Evolutionary conservation across 495 filamentous ascomycete genomes (phyloP).

Genomic region (Aspergillus homomorphus): DNA sequence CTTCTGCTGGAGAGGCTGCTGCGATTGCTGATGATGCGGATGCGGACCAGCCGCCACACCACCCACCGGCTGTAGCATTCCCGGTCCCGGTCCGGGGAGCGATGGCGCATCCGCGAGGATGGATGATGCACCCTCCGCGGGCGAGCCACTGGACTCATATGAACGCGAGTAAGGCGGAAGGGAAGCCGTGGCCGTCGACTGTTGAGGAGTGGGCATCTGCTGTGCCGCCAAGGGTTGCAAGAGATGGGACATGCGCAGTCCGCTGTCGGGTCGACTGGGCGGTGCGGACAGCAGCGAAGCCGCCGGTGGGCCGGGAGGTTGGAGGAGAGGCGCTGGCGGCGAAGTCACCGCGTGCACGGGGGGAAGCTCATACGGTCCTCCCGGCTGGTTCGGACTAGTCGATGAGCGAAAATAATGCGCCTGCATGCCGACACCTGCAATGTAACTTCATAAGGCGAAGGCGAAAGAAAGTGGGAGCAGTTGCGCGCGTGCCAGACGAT

Average conservation of each 20-base stretch:
- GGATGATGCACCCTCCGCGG: slow-evolving; percentile 32
- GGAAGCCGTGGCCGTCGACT: slow-evolving; percentile 26
- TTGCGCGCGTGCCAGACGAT: not conserved
- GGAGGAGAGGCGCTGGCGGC: slow-evolving; percentile 33
- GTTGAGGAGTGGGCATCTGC: slow-evolving; percentile 20
- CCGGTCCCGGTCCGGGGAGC: slow-evolving; percentile 35
- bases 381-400: slow-evolving; percentile 22
- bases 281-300: slow-evolving; percentile 40
- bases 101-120: slow-evolving; percentile 34
- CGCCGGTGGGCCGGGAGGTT: slow-evolving; percentile 22
- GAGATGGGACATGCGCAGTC: slow-evolving; percentile 45
- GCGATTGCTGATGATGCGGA: slow-evolving; percentile 38
- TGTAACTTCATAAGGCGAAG: slow-evolving; percentile 19
- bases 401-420: slow-evolving; percentile 23
- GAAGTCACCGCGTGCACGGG: slow-evolving; percentile 42
- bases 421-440: slow-evolving; percentile 19
- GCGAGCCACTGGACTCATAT: slow-evolving; percentile 46
- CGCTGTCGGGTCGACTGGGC: slow-evolving; percentile 43
- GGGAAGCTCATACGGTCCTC: slow-evolving; percentile 36
- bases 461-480: not conserved
- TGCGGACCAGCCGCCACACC: slow-evolving; percentile 36
- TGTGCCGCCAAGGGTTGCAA: slow-evolving; percentile 39
- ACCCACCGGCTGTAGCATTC: slow-evolving; percentile 40
- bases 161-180: slow-evolving; percentile 38
- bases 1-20: slow-evolving; percentile 70